Base-by-base conservation (phyloP, 495 filamentous ascomycete genomes). In the Aspergillus nidulans region DNA sequence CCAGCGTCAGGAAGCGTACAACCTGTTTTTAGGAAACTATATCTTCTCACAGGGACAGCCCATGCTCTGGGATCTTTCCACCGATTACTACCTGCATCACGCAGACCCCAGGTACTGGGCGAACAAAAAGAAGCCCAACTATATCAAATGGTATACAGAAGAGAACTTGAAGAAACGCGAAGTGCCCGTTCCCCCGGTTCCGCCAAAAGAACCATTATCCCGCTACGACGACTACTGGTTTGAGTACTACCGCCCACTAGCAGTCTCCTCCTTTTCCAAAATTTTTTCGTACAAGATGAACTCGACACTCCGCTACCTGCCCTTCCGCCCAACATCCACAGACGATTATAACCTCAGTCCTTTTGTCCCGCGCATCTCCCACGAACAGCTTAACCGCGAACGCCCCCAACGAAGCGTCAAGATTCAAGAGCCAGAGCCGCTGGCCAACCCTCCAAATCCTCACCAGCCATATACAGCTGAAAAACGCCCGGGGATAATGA, bases 1-100 rank as follows among this genome's bases (percentile, higher is more conserved):
- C 18, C 94, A 97, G 65, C 84, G 94, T 39, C 94, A 98, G 72
- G 94, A 98, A 66, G 94, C 95, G 0, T 97, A 97, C 67, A 98
- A 98, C 56, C 82, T 98, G 19, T 98, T 98, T 62, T 84, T 98
- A 13, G 94, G 94, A 6, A 97, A 97, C 63, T 98, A 97, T 70
- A 94, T 90, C 41, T 97, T 88, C 62, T 73, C 82, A 10, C 88
- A 94, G 62, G 94, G 91, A 1, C 86, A 95, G 56, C 95, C 94
- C 1, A 95, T 97, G 91, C 81, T 98, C 4, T 98, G 94, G 94
- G 94, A 98, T 66, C 81, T 98, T 1, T 78, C 89, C 1, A 96
- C 90, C 1, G 94, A 98, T 64, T 96, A 97, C 72, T 97, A 98
- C 62, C 83, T 98, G 4, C 94, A 98, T 63, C 94, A 98, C 61